Base-by-base conservation (phyloP, 2,329 filamentous ascomycete genomes). In the Penicillium sp. region DNA sequence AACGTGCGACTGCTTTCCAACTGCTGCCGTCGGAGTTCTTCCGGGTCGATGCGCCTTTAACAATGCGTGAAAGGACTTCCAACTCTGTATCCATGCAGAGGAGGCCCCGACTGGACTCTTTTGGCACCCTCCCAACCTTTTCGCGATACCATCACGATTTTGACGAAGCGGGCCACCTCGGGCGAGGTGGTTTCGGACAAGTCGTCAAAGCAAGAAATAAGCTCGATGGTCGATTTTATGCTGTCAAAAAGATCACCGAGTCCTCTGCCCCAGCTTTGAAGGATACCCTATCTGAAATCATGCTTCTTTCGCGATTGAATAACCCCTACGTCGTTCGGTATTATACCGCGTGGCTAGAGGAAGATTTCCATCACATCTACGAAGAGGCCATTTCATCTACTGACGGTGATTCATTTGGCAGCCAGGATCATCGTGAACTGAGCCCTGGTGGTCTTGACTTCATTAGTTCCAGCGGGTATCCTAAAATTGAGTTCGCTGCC, bases 191-290 rank as follows among this genome's bases (percentile, higher is more conserved):
- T 0, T 99, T 96, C 75, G 95, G 95, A 5, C 91, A 97, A 75
- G 95, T 99, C 22, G 91, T 98, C 54, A 96, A 96, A 73, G 93
- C 93, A 3, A 86, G 93, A 31, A 96, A 96, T 74, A 96, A 95
- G 76, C 85, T 97, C 4, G 95, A 98, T 71, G 91, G 91, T 0
- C 90, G 93, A 56, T 88, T 96, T 44, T 99, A 98, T 75, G 95
- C 95, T 19, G 90, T 99, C 71, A 99, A 99, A 74, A 97, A 98
- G 72, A 95, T 99, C 60, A 91, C 87, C 1, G 90, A 95, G 64
- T 88, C 88, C 51, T 91, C 91, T 1, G 84, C 89, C 26, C 83
- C 87, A 11, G 80, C 82, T 5, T 68, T 83, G 51, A 78, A 80
- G 57, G 77, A 78, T 57, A 90, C 90, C 56, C 80, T 98, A 39